These are phyloP conservation scores for Cladorrhinum samala DNA, from an alignment of 495 filamentous ascomycete genomes.

Conservation along the genomic window DNA sequence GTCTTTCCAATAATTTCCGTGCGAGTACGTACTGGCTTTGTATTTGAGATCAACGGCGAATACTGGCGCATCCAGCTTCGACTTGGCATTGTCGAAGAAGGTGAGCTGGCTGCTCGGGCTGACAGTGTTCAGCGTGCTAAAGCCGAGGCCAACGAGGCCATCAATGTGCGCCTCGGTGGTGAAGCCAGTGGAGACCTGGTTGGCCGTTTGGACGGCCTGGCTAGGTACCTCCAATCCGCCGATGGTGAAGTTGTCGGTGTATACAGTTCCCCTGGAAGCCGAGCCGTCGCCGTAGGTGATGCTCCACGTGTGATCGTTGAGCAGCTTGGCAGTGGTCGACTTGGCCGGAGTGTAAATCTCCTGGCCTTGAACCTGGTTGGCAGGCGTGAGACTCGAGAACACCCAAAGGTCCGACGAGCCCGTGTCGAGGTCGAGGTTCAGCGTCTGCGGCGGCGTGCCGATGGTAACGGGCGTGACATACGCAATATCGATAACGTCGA, in stretches of 20 bases:
- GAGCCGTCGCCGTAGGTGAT: constrained; percentile 71
- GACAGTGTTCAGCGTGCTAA: constrained; percentile 68
- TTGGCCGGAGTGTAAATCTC: constrained; percentile 50
- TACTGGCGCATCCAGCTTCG: constrained; percentile 49
- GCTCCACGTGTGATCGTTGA: constrained; percentile 52
- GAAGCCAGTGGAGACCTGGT: constrained; percentile 57
- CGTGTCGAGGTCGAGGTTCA: constrained; percentile 70
- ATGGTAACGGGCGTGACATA: constrained; percentile 65
- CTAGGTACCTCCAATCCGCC: constrained; percentile 53
- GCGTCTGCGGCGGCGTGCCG: constrained; percentile 51
- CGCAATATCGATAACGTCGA: constrained; percentile 52
- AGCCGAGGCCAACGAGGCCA: constrained; percentile 70
- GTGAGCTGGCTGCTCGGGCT: constrained; percentile 54
- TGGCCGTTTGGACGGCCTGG: constrained; percentile 68
- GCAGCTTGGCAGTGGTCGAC: constrained; percentile 40
- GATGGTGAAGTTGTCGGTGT: constrained; percentile 63
- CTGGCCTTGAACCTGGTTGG: constrained; percentile 42
- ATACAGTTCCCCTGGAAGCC: constrained; percentile 59
- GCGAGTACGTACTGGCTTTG: constrained; percentile 30
- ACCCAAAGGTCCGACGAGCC: constrained; percentile 71
- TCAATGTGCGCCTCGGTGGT: constrained; percentile 54
- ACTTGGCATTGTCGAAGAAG: constrained; percentile 66
- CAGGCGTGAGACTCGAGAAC: constrained; percentile 27
- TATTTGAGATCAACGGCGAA: constrained; percentile 66
- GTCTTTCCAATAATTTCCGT: not conserved